Evolutionary conservation across 2,329 filamentous ascomycete genomes (phyloP), one percentile per base, ranked within the genome.

Genomic region (Dothideomycetes sp.): DNA sequence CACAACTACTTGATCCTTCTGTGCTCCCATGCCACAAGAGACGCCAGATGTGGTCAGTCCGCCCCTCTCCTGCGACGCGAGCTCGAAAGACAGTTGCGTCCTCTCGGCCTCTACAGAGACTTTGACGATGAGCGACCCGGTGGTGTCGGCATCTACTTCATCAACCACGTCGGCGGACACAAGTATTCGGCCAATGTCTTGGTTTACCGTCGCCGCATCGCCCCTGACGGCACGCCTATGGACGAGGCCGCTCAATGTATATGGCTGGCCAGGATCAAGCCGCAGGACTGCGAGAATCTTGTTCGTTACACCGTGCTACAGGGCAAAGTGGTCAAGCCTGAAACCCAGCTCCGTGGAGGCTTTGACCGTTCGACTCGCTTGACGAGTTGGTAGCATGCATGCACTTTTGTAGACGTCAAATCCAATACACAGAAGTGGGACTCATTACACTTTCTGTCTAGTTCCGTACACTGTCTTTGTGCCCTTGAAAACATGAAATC

Each of bases 141-240:
- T 9, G 91, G 91, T 10, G 89, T 95, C 5, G 89, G 86, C 1
- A 84, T 98, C 49, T 94, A 94, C 65, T 96, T 95, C 58, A 93
- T 96, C 56, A 89, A 80, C 51, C 91, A 98, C 57, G 87, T 95
- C 3, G 91, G 91, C 19, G 91, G 91, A 0, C 91, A 98, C 68
- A 95, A 95, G 67, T 96, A 94, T 64, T 80, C 81, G 33, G 91
- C 91, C 19, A 98, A 98, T 54, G 78, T 96, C 52, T 84, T 98
- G 68, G 71, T 98, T 1, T 96, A 98, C 61, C 75, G 91, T 8
- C 72, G 74, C 13, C 68, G 70, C 6, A 62, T 57, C 12, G 42
- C 48, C 23, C 41, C 45, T 32, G 15, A 49, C 34, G 7, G 38
- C 22, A 17, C 40, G 45, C 9, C 56, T 7, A 18, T 33, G 10